Conservation (phyloP, 352 stramenopile species). For the Plasmopara halstedii region DNA sequence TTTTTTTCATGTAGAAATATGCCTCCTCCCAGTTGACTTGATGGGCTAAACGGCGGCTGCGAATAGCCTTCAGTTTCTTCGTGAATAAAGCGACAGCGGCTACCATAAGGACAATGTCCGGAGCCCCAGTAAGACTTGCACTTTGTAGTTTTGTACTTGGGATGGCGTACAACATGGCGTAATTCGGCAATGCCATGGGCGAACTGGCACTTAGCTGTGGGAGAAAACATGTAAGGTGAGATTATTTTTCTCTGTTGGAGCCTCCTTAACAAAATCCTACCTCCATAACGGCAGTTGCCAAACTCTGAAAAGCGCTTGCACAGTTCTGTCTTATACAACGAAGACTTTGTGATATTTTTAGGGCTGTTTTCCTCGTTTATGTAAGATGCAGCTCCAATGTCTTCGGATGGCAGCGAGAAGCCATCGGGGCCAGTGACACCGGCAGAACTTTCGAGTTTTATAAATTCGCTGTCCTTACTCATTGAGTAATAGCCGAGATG, state of each 20-base stretch:
- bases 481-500: conserved; percentile 80
- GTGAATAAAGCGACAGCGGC: conserved; percentile 84
- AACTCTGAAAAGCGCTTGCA: conserved; percentile 86
- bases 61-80: conserved; percentile 62
- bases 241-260: too few species aligned
- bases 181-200: conserved; percentile 74
- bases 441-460: conserved; percentile 53
- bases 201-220: conserved; percentile 79
- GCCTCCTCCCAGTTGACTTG: conserved; percentile 22
- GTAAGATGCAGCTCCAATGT: conserved; percentile 32
- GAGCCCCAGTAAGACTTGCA: conserved; percentile 89
- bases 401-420: conserved; percentile 41
- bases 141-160: conserved; percentile 90
- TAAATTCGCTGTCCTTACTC: conserved; percentile 56
- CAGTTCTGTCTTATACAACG: conserved; percentile 84
- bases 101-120: conserved; percentile 81
- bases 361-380: conserved; percentile 76
- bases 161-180: conserved; percentile 77
- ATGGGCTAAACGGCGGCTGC: conserved; percentile 46
- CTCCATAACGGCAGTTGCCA: conserved; percentile 81
- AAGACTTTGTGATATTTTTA: conserved; percentile 81
- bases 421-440: conserved; percentile 17
- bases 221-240: neutral
- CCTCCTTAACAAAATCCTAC: conserved; percentile 17
- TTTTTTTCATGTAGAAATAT: conserved; percentile 66